Base-by-base conservation (phyloP, 306 rosid genomes). In the Cucurbita ficifolia region DNA sequence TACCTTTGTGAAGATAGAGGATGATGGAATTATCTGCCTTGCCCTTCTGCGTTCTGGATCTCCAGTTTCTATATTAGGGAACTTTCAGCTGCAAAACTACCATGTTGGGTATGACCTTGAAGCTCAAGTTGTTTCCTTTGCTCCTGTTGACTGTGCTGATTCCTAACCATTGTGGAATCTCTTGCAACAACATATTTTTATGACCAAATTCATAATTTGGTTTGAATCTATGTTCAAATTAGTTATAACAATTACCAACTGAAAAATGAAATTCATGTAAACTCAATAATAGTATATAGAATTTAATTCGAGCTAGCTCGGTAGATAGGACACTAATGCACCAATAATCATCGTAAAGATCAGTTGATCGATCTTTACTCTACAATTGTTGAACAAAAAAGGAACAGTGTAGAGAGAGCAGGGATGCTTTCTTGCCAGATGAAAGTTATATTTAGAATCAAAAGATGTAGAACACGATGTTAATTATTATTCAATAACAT, bases 91-190 rank as follows among this genome's bases (percentile, higher is more conserved):
- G 54, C 76, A 71, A 49, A 70, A 70, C 68, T 70, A 40, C 36
- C 52, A 24, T 45, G 74, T 80, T 60, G 77, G 83, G 7, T 61
- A 10, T 70, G 83, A 80, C 59, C 77, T 80, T 19, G 83, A 80
- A 17, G 76, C 74, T 13, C 19, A 49, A 51, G 48, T 75, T 11
- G 17, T 80, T 60, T 80, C 83, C 60, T 80, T 80, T 42, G 74
- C 72, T 60, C 76, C 77, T 10, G 74, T 72, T 22, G 69, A 75
- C 29, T 75, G 79, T 75, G 65, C 65, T 76, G 58, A 53, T 10
- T 70, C 73, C 42, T 21, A 68, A 13, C 73, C 55, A 68, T 64
- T n/a, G 70, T 36, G 8, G 6, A 63, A 63, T n/a, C 70, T 9
- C 40, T 39, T 19, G 11, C 50, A 63, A 12, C 53, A 43, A 43